Evolutionary conservation across 495 filamentous ascomycete species (phyloP).

Genomic region (Penicillium longicatenatum): DNA sequence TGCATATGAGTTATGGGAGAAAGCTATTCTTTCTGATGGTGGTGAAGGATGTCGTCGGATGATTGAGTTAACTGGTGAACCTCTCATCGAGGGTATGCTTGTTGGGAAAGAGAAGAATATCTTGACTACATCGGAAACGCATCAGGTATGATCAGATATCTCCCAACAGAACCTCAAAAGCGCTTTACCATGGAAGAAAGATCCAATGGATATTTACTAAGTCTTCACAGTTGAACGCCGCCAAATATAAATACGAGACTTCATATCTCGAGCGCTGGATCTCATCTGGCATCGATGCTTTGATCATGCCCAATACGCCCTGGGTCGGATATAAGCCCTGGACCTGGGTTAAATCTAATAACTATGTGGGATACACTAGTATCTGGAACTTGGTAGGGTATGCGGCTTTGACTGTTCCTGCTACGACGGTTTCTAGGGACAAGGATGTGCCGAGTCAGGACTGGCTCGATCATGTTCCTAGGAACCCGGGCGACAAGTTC

Average conservation of each 20-base stretch:
- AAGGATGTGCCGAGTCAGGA: constrained; percentile 32
- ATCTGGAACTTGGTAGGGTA: constrained; percentile 74
- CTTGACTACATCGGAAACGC: constrained; percentile 29
- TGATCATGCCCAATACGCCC: constrained; percentile 62
- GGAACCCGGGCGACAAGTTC: constrained; percentile 48
- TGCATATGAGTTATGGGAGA: constrained; percentile 47
- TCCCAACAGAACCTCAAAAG: too few relatives aligned
- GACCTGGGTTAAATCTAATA: constrained; percentile 51
- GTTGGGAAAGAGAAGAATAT: constrained; percentile 38
- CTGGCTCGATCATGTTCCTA: constrained; percentile 35
- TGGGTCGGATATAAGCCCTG: constrained; percentile 54
- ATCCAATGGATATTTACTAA: constrained; percentile 1
- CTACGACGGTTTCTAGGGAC: constrained; percentile 37
- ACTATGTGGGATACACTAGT: constrained; percentile 64
- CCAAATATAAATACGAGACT: constrained; percentile 36
- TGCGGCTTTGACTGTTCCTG: constrained; percentile 58
- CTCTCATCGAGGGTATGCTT: constrained; percentile 52
- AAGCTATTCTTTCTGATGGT: constrained; percentile 59
- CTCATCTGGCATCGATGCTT: constrained; percentile 59
- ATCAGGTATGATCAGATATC: constrained; percentile 18
- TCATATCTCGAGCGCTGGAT: constrained; percentile 55
- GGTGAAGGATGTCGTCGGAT: constrained; percentile 51
- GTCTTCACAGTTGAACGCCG: constrained; percentile 29
- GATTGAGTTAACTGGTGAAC: constrained; percentile 58
- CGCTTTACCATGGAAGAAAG: too few relatives aligned